Conservation (phyloP, 1,284 basidiomycete species). For the Earliella scabrosa region DNA sequence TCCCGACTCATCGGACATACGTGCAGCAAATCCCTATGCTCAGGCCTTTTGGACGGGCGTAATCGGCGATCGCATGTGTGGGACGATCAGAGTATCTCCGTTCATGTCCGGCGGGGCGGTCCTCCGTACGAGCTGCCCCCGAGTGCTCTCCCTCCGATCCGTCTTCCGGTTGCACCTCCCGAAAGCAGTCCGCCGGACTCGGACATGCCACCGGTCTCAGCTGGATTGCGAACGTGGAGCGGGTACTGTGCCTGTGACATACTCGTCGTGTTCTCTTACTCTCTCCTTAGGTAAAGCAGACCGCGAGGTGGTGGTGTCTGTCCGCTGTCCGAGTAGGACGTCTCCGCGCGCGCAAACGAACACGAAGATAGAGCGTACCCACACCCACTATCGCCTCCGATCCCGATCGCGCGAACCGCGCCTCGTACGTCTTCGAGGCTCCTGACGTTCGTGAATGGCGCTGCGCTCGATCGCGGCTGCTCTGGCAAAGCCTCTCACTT, state of each 20-base stretch:
- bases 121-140: no score
- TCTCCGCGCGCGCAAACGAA: slow-evolving; percentile 2
- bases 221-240: not conserved
- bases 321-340: no score
- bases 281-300: slow-evolving; percentile 7
- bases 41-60: not conserved
- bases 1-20: not conserved
- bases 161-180: not conserved
- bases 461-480: not conserved
- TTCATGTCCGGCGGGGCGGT: not conserved
- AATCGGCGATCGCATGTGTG: not conserved
- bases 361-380: not conserved
- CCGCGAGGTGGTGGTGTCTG: slow-evolving; percentile 11
- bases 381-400: slow-evolving; percentile 1
- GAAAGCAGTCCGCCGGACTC: not conserved
- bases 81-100: slow-evolving; percentile 3
- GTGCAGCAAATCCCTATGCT: not conserved
- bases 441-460: not conserved
- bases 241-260: slow-evolving; percentile 2
- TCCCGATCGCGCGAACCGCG: slow-evolving; percentile 4
- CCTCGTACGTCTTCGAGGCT: slow-evolving; percentile 2
- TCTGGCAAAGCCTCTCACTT: not conserved
- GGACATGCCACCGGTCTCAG: not conserved
- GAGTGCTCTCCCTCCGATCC: not conserved
- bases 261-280: slow-evolving; percentile 4